Evolutionary conservation across 2,329 filamentous ascomycete species (phyloP), one percentile per base, ranked within the genome.

Genomic region (Aspergillus sp.): DNA sequence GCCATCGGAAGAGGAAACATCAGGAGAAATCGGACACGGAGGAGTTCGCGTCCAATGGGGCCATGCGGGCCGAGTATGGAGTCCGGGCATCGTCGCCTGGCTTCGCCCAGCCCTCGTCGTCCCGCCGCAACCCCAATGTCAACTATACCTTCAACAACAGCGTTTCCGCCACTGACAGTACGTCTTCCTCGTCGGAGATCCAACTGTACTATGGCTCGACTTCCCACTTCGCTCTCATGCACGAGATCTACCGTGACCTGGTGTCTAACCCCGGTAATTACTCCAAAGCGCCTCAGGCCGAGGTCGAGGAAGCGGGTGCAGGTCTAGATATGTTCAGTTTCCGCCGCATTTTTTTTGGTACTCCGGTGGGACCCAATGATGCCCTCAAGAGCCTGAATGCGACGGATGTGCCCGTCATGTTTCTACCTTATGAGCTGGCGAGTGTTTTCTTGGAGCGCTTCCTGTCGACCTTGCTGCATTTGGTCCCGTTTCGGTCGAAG

Each of bases 161-260:
- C 51, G 76, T 78, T n/a, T 74, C 75, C 3, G 76, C 76, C 17
- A 77, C 74, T 7, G 76, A 78, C 56, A 71, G 73, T 59, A 68
- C 74, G 21, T 76, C 75, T 1, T 71, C 76, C 1, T 77, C 73
- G 17, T 75, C 73, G 52, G 63, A 70, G 32, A 67, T 77, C 14
- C 74, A 78, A 54, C 64, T 78, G 0, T 78, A 78, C 58, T 78
- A 78, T 61, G 76, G 76, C 0, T 72, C 76, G 0, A 76, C 76
- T 0, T 78, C 76, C 0, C 76, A 78, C 55, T 78, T 78, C 29
- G 69, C 75, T 0, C 67, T 78, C 1, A 71, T 73, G 64, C 70
- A 73, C 36, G 64, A 71, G 19, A 64, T 73, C 10, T 73, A 73
- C 45, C 58, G 67, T 1, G 68, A 68, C 23, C 52, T 73, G 9